Evolutionary conservation across 768 basidiomycete genomes (phyloP).

Genomic region (Phaeotremella skinneri): DNA sequence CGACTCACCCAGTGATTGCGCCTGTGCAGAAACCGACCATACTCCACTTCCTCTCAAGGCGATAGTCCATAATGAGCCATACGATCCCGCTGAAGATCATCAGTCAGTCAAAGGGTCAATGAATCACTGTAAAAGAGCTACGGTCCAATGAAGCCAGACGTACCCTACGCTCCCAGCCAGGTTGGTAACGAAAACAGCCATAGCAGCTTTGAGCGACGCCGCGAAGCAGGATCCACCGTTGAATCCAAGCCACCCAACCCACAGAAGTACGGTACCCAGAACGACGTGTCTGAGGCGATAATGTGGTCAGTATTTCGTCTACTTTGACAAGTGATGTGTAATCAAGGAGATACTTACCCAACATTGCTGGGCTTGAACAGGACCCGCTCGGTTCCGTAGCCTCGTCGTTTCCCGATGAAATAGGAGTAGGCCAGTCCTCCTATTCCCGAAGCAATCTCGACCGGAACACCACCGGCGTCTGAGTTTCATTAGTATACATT

Average conservation of each 20-base stretch:
- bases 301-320: not conserved
- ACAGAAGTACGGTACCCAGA: constrained; percentile 88
- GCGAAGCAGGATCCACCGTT: constrained; percentile 80
- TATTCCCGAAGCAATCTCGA: constrained; percentile 91
- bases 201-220: constrained; percentile 80
- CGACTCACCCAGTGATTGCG: constrained; percentile 66
- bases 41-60: constrained; percentile 89
- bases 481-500: constrained; percentile 44
- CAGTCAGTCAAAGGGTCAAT: not conserved
- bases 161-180: constrained; percentile 77
- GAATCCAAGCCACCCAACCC: constrained; percentile 74
- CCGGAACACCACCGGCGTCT: constrained; percentile 93
- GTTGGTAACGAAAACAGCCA: constrained; percentile 92
- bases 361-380: constrained; percentile 95
- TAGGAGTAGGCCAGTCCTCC: constrained; percentile 79
- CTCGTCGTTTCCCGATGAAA: constrained; percentile 85
- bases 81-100: constrained; percentile 27
- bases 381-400: constrained; percentile 84
- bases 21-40: constrained; percentile 95
- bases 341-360: constrained; percentile 15
- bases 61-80: constrained; percentile 64
- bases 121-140: not conserved
- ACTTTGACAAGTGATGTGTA: not conserved
- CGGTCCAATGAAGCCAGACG: constrained; percentile 9
- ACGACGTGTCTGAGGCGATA: constrained; percentile 66